phyloP scores from a whole-genome alignment of 2,329 filamentous ascomycete species.

The Xylaria digitata region DNA sequence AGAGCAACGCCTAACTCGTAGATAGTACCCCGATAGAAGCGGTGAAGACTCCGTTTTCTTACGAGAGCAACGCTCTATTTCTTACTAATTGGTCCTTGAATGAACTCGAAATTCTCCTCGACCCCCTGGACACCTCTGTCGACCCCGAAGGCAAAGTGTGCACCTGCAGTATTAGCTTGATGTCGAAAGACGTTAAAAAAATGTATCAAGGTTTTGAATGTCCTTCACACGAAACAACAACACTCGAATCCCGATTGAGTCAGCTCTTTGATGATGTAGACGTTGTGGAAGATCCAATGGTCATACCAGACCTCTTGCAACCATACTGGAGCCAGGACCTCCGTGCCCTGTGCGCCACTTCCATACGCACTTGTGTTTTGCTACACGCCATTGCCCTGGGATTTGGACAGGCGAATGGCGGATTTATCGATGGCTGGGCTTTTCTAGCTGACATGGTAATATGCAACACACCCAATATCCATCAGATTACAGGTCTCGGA shows the following conservation, averaged over 20 bases:
- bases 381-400: not conserved
- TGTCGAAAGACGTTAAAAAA: not conserved
- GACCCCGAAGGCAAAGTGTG: not conserved
- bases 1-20: not conserved
- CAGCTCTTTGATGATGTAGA: not conserved
- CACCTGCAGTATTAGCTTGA: not conserved
- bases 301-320: slow-evolving; percentile 5
- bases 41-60: too few relatives aligned
- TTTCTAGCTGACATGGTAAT: slow-evolving; percentile 4
- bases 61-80: too few relatives aligned
- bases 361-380: not conserved
- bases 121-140: not conserved
- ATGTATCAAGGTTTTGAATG: not conserved
- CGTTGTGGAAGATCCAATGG: not conserved
- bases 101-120: not conserved
- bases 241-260: not conserved
- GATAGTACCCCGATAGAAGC: not conserved
- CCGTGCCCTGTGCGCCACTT: slow-evolving; percentile 19
- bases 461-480: slow-evolving; percentile 9
- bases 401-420: not conserved
- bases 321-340: slow-evolving; percentile 22
- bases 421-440: not conserved
- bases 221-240: slow-evolving; percentile 10
- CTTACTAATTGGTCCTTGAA: not conserved
- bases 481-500: not conserved